A percentile compares a stretch with the other conserved stretches of the same genome.
Conservation (phyloP, 371 early-diverging fungal genomes). For the Zopfochytrium polystomum region DNA sequence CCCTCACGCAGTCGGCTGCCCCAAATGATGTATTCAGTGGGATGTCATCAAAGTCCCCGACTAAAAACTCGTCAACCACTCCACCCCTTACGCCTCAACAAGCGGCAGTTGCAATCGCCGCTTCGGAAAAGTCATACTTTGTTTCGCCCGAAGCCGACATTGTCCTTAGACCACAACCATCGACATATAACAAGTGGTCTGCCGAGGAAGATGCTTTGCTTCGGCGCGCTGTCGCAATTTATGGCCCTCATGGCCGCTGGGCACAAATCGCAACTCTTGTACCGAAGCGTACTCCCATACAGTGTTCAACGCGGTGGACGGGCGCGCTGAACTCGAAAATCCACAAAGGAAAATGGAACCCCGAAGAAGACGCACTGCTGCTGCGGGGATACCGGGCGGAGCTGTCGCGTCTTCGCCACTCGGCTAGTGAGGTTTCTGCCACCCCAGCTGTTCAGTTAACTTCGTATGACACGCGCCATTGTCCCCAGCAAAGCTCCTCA, state of each 20-base stretch:
- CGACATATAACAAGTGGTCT: constrained; percentile 35
- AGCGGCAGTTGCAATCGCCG: no score
- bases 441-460: constrained; percentile 1
- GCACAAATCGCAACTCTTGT: constrained; percentile 59
- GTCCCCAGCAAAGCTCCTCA: no score
- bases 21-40: no score
- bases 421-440: no score
- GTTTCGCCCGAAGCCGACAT: no score
- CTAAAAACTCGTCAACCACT: no score
- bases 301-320: constrained; percentile 67
- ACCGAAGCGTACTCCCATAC: constrained; percentile 63
- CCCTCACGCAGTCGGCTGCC: no score
- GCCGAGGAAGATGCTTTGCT: constrained; percentile 28
- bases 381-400: constrained; percentile 40
- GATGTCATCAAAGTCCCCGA: no score
- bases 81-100: no score
- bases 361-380: constrained; percentile 58
- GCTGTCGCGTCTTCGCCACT: constrained; percentile 5
- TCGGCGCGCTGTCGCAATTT: constrained; percentile 15
- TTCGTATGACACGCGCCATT: not conserved
- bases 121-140: no score
- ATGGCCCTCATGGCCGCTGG: constrained; percentile 51
- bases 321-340: constrained; percentile 63
- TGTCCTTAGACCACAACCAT: no score
- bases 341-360: constrained; percentile 66